Percentiles rank a stretch among this genome's conserved stretches.
Conservation (phyloP, 441 rosid genomes). For the Bocquillonia castaneifolia region DNA sequence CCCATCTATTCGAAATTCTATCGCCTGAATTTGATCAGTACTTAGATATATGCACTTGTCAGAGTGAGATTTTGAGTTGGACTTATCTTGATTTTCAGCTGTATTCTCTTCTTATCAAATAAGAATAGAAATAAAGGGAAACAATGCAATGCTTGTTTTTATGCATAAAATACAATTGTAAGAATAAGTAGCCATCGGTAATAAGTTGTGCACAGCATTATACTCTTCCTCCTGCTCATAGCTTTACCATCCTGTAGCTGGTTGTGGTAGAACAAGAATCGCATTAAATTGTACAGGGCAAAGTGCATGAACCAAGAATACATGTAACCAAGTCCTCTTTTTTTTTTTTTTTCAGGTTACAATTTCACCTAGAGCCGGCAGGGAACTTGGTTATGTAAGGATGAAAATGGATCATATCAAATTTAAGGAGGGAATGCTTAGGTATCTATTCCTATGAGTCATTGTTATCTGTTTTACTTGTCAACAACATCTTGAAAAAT, state of each 20-base stretch:
- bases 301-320: background rate
- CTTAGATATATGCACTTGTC: background rate
- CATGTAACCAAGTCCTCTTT: background rate
- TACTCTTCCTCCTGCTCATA: background rate
- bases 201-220: background rate
- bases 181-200: background rate
- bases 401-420: slow-evolving; percentile 79
- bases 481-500: background rate
- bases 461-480: slow-evolving; percentile 7
- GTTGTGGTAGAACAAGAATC: background rate
- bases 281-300: background rate
- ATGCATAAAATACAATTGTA: background rate
- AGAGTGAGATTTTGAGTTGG: background rate
- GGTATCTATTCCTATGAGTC: slow-evolving; percentile 37
- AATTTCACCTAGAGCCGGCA: slow-evolving; percentile 89
- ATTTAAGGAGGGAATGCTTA: slow-evolving; percentile 78
- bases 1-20: background rate
- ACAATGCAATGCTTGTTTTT: background rate
- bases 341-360: slow-evolving; percentile 53
- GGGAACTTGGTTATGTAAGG: slow-evolving; percentile 86
- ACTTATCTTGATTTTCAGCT: background rate
- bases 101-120: background rate
- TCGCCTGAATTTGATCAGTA: background rate
- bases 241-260: background rate
- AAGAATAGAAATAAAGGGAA: background rate